Conservation (phyloP, 106 monocot species). For the Dendrobium huoshanense region DNA sequence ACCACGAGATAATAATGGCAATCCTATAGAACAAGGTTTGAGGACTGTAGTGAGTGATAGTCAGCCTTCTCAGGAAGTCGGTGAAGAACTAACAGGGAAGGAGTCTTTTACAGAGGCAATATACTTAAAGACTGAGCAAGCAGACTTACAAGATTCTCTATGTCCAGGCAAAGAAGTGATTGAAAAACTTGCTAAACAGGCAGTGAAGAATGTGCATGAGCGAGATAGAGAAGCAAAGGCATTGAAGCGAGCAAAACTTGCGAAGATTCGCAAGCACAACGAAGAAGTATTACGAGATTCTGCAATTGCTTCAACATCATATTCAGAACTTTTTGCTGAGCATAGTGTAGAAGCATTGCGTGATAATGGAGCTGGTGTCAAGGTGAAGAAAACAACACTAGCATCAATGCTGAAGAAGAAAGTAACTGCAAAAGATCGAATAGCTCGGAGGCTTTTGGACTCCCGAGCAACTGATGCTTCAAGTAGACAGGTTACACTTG, state of each 20-base stretch:
- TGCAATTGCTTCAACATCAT: conserved; percentile 70
- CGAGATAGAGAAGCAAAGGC: conserved; percentile 49
- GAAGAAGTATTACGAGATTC: conserved; percentile 74
- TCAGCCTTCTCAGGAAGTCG: conserved; percentile 3
- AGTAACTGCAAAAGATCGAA: conserved; percentile 68
- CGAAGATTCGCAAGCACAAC: conserved; percentile 76
- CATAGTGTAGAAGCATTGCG: conserved; percentile 6
- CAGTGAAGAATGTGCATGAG: conserved; percentile 72
- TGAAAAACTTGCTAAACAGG: conserved; percentile 50
- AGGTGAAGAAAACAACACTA: conserved; percentile 53
- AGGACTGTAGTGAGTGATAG: background rate
- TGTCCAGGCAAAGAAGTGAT: conserved; percentile 12
- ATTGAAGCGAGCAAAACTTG: conserved; percentile 64
- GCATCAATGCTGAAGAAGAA: conserved; percentile 89
- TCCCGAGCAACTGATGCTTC: conserved; percentile 46
- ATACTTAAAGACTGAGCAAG: background rate
- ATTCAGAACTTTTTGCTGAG: conserved; percentile 31
- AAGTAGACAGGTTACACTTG: conserved; percentile 39
- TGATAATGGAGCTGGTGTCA: conserved; percentile 11
- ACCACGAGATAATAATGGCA: conserved; percentile 66
- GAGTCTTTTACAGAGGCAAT: conserved; percentile 7
- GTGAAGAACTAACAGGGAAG: conserved; percentile 7
- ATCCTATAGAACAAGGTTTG: conserved; percentile 28
- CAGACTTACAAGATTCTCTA: conserved; percentile 1
- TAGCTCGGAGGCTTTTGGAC: conserved; percentile 64